Evolutionary conservation across 352 stramenopile genomes (phyloP).

Genomic region (Phytophthora capsici): DNA sequence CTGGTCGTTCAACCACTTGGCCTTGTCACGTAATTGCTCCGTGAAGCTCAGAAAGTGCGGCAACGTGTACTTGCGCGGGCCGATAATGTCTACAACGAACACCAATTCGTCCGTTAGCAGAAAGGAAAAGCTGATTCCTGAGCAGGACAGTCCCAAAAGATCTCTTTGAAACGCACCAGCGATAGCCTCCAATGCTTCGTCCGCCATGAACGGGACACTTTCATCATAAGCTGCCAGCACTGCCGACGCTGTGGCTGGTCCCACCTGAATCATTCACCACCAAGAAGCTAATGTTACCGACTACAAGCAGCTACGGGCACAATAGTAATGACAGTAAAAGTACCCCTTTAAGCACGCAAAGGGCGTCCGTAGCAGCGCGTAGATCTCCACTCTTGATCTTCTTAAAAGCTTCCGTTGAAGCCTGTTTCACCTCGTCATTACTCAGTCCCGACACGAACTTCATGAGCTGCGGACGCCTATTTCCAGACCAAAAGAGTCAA

Average conservation of each 20-base stretch:
- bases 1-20: conserved; percentile 59
- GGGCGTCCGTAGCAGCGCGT: conserved; percentile 53
- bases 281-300: conserved; percentile 1
- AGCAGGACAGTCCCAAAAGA: conserved; percentile 8
- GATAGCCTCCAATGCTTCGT: conserved; percentile 80
- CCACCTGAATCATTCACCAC: conserved; percentile 49
- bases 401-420: conserved; percentile 51
- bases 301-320: conserved; percentile 9
- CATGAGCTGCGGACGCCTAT: conserved; percentile 75
- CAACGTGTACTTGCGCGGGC: conserved; percentile 81
- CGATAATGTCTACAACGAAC: conserved; percentile 59
- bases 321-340: conserved; percentile 9
- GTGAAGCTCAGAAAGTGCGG: conserved; percentile 72
- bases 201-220: conserved; percentile 78
- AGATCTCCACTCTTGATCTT: conserved; percentile 36
- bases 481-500: conserved; percentile 15
- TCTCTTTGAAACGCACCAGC: conserved; percentile 42
- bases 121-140: conserved; percentile 9
- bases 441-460: conserved; percentile 65
- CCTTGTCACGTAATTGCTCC: conserved; percentile 60
- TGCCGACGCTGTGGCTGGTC: conserved; percentile 77
- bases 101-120: conserved; percentile 1
- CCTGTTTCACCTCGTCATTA: conserved; percentile 52
- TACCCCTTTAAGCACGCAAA: conserved; percentile 76
- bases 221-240: conserved; percentile 75